These are phyloP conservation scores for Jacaranda mimosifolia DNA, from an alignment of 257 asterid species.

Conservation along the genomic window DNA sequence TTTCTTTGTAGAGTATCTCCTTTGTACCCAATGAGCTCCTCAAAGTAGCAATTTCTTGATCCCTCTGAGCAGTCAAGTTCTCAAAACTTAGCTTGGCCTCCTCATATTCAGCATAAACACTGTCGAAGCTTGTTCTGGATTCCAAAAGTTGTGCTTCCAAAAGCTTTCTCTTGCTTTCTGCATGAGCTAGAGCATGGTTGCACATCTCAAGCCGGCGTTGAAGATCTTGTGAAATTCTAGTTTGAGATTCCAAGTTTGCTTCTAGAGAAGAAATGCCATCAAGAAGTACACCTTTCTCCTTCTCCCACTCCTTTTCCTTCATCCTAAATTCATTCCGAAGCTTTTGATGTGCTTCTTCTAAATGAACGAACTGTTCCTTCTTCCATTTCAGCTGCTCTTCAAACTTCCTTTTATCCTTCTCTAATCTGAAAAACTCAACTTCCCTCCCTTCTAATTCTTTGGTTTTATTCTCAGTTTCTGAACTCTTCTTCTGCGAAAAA, in stretches of 20 bases:
- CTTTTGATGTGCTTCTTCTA: conserved; percentile 83
- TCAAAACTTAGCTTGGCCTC: conserved; percentile 68
- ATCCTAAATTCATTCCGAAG: conserved; percentile 54
- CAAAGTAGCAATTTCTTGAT: conserved; percentile 70
- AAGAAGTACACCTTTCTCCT: conserved; percentile 63
- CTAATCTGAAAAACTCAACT: conserved; percentile 56
- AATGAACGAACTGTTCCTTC: conserved; percentile 83
- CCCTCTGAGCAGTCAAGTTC: conserved; percentile 62
- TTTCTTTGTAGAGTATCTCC: conserved; percentile 77
- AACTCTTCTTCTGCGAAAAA: conserved; percentile 50
- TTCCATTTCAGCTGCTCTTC: conserved; percentile 88
- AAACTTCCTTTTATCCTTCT: conserved; percentile 64
- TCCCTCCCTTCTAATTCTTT: conserved; percentile 61
- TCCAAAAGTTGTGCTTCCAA: conserved; percentile 69
- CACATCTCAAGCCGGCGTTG: conserved; percentile 75
- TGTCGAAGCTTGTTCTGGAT: conserved; percentile 60
- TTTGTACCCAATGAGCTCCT: conserved; percentile 69
- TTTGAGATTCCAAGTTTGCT: conserved; percentile 70
- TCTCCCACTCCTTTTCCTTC: conserved; percentile 86
- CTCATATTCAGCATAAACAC: conserved; percentile 70
- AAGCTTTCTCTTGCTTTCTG: conserved; percentile 73
- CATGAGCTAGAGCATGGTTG: conserved; percentile 80
- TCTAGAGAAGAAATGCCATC: conserved; percentile 68
- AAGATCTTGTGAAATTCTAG: conserved; percentile 70
- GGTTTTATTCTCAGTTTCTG: conserved; percentile 44